phyloP scores from a whole-genome alignment of 2,329 filamentous ascomycete genomes.

The Epichloe amarillans region DNA sequence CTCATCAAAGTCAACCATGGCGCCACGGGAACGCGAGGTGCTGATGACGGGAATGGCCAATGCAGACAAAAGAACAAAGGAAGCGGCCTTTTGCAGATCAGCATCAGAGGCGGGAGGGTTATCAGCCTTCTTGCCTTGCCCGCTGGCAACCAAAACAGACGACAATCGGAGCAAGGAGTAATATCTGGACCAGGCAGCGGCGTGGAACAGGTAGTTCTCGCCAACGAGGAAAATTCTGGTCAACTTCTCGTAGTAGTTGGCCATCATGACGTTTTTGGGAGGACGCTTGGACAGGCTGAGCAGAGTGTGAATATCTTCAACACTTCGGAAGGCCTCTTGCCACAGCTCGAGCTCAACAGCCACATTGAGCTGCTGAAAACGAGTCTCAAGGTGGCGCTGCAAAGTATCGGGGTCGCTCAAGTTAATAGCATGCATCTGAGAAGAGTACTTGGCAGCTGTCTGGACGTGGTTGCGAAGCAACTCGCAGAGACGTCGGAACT shows the following conservation, averaged over 20 bases:
- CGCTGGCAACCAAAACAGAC: slow-evolving; percentile 65
- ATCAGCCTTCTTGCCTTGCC: slow-evolving; percentile 84
- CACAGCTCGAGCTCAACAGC: slow-evolving; percentile 95
- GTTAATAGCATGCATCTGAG: slow-evolving; percentile 99
- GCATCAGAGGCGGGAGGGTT: slow-evolving; percentile 81
- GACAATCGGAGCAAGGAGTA: slow-evolving; percentile 94
- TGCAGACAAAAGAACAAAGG: slow-evolving; percentile 87
- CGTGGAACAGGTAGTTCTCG: slow-evolving; percentile 99
- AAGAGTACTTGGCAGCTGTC: slow-evolving; percentile 97
- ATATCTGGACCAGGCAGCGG: slow-evolving; percentile 92
- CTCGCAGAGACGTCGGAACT: slow-evolving; percentile 97
- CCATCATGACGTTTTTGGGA: slow-evolving; percentile 99
- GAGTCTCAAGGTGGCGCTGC: slow-evolving; percentile 92
- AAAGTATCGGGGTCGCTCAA: slow-evolving; percentile 93
- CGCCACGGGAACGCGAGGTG: slow-evolving; percentile 89
- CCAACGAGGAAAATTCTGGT: slow-evolving; percentile 97
- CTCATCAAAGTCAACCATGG: slow-evolving; percentile 92
- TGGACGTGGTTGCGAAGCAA: slow-evolving; percentile 96
- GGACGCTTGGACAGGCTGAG: slow-evolving; percentile 96
- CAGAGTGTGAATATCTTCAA: slow-evolving; percentile 96
- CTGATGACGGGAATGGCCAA: slow-evolving; percentile 99
- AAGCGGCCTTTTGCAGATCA: slow-evolving; percentile 86
- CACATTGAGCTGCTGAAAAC: slow-evolving; percentile 96
- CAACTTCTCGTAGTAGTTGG: slow-evolving; percentile 99
- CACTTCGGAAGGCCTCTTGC: slow-evolving; percentile 98